Evolutionary conservation across 345 rosid genomes (phyloP), one percentile per base, ranked within the genome.

Genomic region (Carallia pectinifolia): DNA sequence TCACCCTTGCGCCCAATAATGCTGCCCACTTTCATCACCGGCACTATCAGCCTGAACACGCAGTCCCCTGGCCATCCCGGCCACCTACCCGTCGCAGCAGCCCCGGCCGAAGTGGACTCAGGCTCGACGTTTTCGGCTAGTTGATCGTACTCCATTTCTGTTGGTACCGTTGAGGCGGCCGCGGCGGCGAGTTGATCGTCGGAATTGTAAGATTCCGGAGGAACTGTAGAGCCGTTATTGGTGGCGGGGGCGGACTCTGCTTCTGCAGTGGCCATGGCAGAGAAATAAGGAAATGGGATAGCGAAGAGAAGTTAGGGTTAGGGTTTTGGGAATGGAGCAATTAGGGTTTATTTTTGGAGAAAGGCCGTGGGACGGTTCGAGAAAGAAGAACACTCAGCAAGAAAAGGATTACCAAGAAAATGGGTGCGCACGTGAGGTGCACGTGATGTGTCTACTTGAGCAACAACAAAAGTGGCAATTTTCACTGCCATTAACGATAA

Each of bases 61-160:
- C 89, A 86, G 78, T 86, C 77, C 0, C 97, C 97, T 0, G 96
- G 97, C 97, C 96, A 93, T 23, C 97, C 92, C 12, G 91, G 92
- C 98, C 97, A 91, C 74, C 67, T 74, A 50, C 39, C 18, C 2
- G 27, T 53, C 7, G 29, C 19, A 8, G 58, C 29, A 23, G 58
- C 4, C 10, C 9, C 2, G 9, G 29, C 19, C 1, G 58, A 53
- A 53, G 27, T 12, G 29, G 58, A 53, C 9, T 6, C 58, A 8
- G 7, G 6, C 4, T 53, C 58, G 19, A 23, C 3, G 4, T 53
- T 53, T 53, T 7, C 3, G 12, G 58, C 4, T 53, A 53, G n/a
- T 7, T 6, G 8, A 6, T 53, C 19, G 29, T 29, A 6, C 29
- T 44, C 50, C 50, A 16, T 5, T 12, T 15, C 16, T 12, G 5